Percentiles rank a stretch among this genome's conserved stretches.
Conservation (phyloP, 345 rosid genomes). For the Kandelia obovata region DNA sequence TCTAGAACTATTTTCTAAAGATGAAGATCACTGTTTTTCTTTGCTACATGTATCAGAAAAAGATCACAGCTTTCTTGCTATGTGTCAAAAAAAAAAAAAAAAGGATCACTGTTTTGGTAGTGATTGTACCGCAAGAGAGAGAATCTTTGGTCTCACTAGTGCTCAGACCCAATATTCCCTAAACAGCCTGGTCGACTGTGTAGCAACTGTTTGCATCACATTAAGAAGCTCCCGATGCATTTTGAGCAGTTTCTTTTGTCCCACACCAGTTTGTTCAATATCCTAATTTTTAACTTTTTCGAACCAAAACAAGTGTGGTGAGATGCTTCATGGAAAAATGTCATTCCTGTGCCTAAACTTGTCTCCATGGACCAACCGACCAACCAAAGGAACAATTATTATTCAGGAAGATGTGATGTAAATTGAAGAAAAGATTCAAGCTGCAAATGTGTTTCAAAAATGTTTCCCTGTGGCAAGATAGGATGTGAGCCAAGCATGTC, state of each 20-base stretch:
- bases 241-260: constrained; percentile 12
- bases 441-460: too few species aligned
- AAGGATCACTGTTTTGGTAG: too few species aligned
- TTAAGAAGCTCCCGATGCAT: constrained; percentile 25
- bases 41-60: neutral
- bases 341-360: too few species aligned
- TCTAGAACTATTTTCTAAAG: constrained; percentile 24
- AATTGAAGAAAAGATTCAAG: too few species aligned
- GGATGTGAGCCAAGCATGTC: constrained; percentile 19
- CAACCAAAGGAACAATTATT: too few species aligned
- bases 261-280: neutral
- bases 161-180: constrained; percentile 21
- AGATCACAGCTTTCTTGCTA: neutral
- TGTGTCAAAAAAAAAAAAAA: too few species aligned
- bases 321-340: neutral
- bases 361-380: too few species aligned
- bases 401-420: too few species aligned
- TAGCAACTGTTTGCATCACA: constrained; percentile 13
- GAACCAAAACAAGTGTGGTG: neutral
- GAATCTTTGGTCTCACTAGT: constrained; percentile 27
- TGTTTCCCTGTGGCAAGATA: too few species aligned
- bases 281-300: constrained; percentile 9
- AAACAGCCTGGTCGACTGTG: constrained; percentile 28
- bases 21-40: constrained; percentile 15
- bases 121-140: constrained; percentile 6